Conservation (phyloP, 192 early-diverging fungal genomes). For the Spinellus fusiger region DNA sequence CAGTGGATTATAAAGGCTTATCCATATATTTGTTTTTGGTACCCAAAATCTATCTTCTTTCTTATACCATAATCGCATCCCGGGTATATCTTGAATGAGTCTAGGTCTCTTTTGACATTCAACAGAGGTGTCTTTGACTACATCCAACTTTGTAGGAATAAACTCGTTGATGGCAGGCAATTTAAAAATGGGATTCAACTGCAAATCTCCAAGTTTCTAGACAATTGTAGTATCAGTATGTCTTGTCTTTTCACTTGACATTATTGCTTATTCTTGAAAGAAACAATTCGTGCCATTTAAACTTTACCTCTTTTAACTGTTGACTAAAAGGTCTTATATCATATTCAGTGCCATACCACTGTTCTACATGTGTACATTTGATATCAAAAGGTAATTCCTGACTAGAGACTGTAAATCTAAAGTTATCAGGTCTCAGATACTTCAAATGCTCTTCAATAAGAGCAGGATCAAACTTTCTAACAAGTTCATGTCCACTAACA, state of each 20-base stretch:
- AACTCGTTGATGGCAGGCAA: slow-evolving; percentile 72
- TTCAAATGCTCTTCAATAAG: slow-evolving; percentile 57
- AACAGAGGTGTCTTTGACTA: slow-evolving; percentile 35
- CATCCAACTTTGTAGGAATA: slow-evolving; percentile 72
- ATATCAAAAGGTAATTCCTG: slow-evolving; percentile 38
- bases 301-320: slow-evolving; percentile 42
- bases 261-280: slow-evolving; percentile 31
- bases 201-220: slow-evolving; percentile 24
- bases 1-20: slow-evolving; percentile 65
- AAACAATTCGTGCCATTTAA: too few species aligned
- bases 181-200: slow-evolving; percentile 23
- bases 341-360: slow-evolving; percentile 81
- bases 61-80: slow-evolving; percentile 81
- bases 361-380: slow-evolving; percentile 50
- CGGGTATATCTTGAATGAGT: slow-evolving; percentile 50
- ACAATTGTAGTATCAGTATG: background rate
- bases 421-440: slow-evolving; percentile 56
- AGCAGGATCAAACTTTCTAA: slow-evolving; percentile 57
- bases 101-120: slow-evolving; percentile 29
- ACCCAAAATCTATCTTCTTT: slow-evolving; percentile 87
- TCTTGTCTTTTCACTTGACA: slow-evolving; percentile 19
- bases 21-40: slow-evolving; percentile 74
- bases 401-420: slow-evolving; percentile 45
- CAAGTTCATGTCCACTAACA: slow-evolving; percentile 54
- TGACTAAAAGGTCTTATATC: slow-evolving; percentile 49